Evolutionary conservation across 148 eudicot genomes (phyloP), one percentile per base, ranked within the genome.

Genomic region (Camellia granthamiana): DNA sequence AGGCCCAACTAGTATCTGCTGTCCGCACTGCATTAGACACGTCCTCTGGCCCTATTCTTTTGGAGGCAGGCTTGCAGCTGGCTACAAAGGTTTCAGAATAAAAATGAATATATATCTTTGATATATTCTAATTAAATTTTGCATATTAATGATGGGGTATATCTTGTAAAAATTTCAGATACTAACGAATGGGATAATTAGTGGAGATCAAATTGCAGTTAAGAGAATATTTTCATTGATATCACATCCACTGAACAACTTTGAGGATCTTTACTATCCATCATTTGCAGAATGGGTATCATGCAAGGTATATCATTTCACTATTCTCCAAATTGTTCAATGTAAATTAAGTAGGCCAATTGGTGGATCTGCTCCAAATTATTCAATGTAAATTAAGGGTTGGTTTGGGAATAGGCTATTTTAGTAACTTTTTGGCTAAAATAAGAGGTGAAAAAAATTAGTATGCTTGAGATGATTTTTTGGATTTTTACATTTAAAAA

Each of bases 221-320:
- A 93, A 87, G 83, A 83, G 99, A 67, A 93, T 96, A 85, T 96
- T 91, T 93, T 88, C 95, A 67, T 80, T 96, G 87, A 93, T 96
- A 79, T 93, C 98, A 62, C 87, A 91, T 60, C 98, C 98, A 61
- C 86, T 96, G 69, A 86, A 89, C 85, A 96, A 96, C 83, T 96
- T 96, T 82, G 92, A 91, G 81, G 95, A 90, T 86, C 97, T 96
- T 67, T 96, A 91, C 79, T 93, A 93, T 88, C 99, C 99, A 78
- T 96, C 98, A 76, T 96, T 90, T 89, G 99, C 99, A 42, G 99
- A 96, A 84, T 96, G 99, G 99, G 98, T 96, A 38, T 93, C 99
- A 54, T 91, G 97, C 91, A 96, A 96, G 99, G 99, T 96, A 30
- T 77, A 18, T 51, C 72, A 19, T 75, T 78, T 75, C 23, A 62